phyloP scores from a whole-genome alignment of 768 basidiomycete species.

The Mycena leptocephala region DNA sequence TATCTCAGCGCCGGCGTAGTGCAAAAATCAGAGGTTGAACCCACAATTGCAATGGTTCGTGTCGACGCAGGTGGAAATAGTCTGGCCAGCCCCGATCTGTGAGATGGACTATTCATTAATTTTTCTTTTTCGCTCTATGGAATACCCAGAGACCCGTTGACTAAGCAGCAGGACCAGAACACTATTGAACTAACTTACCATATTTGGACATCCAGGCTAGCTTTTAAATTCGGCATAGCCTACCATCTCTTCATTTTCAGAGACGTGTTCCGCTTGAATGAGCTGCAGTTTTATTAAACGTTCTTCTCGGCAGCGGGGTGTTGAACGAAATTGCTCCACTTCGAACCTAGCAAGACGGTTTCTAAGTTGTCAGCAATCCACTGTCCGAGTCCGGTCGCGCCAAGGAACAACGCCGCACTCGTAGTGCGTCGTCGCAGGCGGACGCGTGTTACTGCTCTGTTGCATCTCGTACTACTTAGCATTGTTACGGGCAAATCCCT shows the following conservation, averaged over 20 bases:
- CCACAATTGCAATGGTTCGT: slow-evolving; percentile 23
- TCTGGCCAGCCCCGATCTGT: slow-evolving; percentile 33
- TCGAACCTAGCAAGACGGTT: no score
- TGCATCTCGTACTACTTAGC: no score
- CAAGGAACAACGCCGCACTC: no score
- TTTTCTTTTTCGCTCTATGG: slow-evolving; percentile 16
- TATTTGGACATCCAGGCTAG: neutral
- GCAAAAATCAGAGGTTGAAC: neutral
- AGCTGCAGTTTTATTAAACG: no score
- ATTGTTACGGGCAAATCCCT: no score
- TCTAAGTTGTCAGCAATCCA: no score
- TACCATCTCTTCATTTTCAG: neutral
- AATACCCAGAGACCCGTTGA: slow-evolving; percentile 34
- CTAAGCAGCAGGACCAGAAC: neutral
- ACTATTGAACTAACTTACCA: slow-evolving; percentile 9
- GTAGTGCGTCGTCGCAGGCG: no score
- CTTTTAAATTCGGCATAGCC: neutral
- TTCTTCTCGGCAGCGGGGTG: no score
- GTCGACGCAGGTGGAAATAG: slow-evolving; percentile 21
- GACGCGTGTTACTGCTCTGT: no score
- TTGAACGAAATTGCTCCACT: no score
- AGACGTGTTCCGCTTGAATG: no score
- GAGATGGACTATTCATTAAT: neutral
- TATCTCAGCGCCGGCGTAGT: neutral
- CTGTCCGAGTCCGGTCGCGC: no score